Evolutionary conservation across 1,139 yeast species (phyloP), one percentile per base, ranked within the genome.

Genomic region (Pneumocystis murina): DNA sequence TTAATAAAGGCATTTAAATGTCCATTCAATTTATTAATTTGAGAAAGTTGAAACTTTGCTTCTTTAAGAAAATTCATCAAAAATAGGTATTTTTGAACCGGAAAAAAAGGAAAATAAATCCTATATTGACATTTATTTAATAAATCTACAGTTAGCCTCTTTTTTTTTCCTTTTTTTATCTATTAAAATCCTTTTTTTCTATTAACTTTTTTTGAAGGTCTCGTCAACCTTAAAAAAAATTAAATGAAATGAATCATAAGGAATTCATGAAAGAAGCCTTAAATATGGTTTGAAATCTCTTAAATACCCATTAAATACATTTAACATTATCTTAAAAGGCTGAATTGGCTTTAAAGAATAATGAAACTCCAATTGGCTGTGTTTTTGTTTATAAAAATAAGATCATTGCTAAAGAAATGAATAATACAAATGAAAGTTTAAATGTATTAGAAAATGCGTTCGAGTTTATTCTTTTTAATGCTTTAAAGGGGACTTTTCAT

Each of bases 351-450:
- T 75, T 85, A 36, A 75, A 75, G 59, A 73, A 75, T 64, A 82
- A 78, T 70, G 95, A 81, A 77, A 85, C 91, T 68, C 82, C 98
- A 69, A 81, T 95, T 66, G 83, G 95, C 69, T 82, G 86, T 76
- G 77, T 85, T 68, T 78, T 86, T 75, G 82, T 84, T 64, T 73
- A 78, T 66, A 67, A 79, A 67, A 78, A 78, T 17, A 68, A 78
- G 65, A 77, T 91, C 28, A 74, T 91, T n/a, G 87, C 89, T 48
- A 78, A 80, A 62, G 96, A 97, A 1, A 84, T 85, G 77, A 92
- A 92, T 73, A 88, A 85, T 71, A 92, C 98, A n/a, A 92, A 92
- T 71, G 79, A 83, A 60, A 85, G 95, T 1, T 77, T 87, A 24
- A 86, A 82, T 66, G 78, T 75, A 64, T 69, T 75, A 66, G 3